Base-by-base conservation (phyloP, 2,329 filamentous ascomycete species). In the Talaromyces sp. region DNA sequence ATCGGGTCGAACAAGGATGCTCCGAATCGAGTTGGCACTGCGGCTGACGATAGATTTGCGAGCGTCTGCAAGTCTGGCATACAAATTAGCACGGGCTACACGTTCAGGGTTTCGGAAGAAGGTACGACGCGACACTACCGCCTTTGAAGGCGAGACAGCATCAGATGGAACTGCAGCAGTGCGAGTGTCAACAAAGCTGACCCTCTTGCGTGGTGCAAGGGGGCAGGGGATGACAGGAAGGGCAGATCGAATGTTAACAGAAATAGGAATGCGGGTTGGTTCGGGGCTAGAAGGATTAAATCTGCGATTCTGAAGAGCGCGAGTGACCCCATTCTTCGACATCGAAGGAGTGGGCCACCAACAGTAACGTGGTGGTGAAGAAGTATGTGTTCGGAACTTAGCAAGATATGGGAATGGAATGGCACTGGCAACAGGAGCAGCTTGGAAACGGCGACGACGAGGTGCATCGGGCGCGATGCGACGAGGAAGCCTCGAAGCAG, bases 261-360 rank as follows among this genome's bases (percentile, higher is more conserved):
- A 67, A 64, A 69, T 40, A 38, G 70, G 68, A 19, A 71, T 68
- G 64, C 67, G 68, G 11, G 70, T 70, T 17, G 45, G 62, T 25
- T 58, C 10, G 8, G 64, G 43, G 29, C 56, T 43, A 29, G 47
- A 49, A 11, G 47, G 29, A 11, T 61, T 54, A 2, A 58, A 31
- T 6, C 43, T 45, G 19, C 64, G 53, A 22, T 66, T 66, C 7
- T 58, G 54, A 45, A 62, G 61, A 25, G 64, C 59, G 17, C 60
- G 64, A 31, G 31, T 49, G 34, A 66, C 64, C 11, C 64, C 64
- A 27, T 62, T 38, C 64, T 66, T 66, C 1, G 53, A 60, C 43
- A 66, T 51, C 8, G 64, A 66, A 31, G 64, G 64, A 1, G 58
- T 62, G 1, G 36, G 36, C 64, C 59, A 63, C n/a, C 54, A 43